Evolutionary conservation across 352 stramenopile species (phyloP).

Genomic region (Phytophthora tubulina): DNA sequence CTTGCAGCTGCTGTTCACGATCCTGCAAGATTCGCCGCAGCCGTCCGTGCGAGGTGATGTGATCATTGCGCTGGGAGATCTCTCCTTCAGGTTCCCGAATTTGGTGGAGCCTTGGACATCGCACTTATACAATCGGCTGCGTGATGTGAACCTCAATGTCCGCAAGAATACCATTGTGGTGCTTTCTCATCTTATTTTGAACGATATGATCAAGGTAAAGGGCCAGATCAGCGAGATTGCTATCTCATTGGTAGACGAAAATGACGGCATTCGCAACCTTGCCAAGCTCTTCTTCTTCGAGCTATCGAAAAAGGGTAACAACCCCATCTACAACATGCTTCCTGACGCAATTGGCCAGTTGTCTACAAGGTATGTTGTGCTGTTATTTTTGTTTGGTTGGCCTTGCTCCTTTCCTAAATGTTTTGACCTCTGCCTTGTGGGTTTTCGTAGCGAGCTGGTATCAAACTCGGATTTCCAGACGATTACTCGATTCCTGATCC

Average conservation of each 20-base stretch:
- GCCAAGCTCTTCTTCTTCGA: constrained; percentile 97
- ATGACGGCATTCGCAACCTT: constrained; percentile 93
- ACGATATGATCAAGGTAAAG: constrained; percentile 99
- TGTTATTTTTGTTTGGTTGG: background rate
- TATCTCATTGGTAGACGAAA: constrained; percentile 95
- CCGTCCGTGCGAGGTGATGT: constrained; percentile 94
- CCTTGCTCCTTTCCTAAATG: background rate
- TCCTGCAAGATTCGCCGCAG: constrained; percentile 79
- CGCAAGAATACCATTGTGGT: constrained; percentile 98
- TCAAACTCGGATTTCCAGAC: constrained; percentile 91
- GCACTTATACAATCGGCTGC: constrained; percentile 95
- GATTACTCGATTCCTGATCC: constrained; percentile 97
- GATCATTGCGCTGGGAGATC: constrained; percentile 96
- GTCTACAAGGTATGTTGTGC: constrained; percentile 63
- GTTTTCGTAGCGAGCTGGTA: constrained; percentile 69
- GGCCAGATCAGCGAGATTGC: constrained; percentile 96
- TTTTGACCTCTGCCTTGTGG: constrained; percentile 17
- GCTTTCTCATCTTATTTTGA: constrained; percentile 98
- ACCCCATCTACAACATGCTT: constrained; percentile 99
- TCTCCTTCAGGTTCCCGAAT: constrained; percentile 98
- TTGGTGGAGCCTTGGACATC: constrained; percentile 98
- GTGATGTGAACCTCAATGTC: constrained; percentile 92
- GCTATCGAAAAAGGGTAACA: constrained; percentile 96
- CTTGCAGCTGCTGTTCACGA: constrained; percentile 95
- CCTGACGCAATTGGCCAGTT: constrained; percentile 97